phyloP scores from a whole-genome alignment of 192 early-diverging fungal genomes.

The Podochytrium sp. region DNA sequence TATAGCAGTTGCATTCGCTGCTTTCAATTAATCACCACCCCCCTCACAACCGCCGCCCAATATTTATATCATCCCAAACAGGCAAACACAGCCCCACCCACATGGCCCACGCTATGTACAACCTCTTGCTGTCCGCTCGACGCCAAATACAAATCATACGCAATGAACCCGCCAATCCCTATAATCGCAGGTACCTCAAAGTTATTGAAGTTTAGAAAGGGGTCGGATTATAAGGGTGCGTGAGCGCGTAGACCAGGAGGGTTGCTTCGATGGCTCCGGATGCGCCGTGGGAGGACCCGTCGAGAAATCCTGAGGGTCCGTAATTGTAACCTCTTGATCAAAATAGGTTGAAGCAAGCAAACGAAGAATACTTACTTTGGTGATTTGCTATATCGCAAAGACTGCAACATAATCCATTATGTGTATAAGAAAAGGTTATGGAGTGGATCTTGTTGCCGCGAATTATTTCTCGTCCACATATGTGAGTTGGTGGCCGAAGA shows the following conservation, averaged over 20 bases:
- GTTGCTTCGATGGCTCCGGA: constrained; percentile 36
- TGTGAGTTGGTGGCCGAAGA: no score
- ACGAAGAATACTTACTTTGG: no score
- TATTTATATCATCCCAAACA: constrained; percentile 34
- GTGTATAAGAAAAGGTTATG: no score
- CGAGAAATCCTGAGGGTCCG: no score
- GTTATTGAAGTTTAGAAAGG: constrained; percentile 31
- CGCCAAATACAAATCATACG: constrained; percentile 42
- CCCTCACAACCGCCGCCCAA: constrained; percentile 33
- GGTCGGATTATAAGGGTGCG: constrained; percentile 32
- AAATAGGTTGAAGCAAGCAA: no score
- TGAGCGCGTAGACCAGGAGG: constrained; percentile 38
- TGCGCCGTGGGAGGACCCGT: constrained; percentile 36
- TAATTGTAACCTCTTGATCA: no score
- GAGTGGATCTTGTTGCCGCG: no score
- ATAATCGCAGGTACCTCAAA: constrained; percentile 40
- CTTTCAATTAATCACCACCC: no score
- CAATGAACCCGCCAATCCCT: constrained; percentile 43
- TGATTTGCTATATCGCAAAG: no score
- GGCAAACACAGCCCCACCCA: constrained; percentile 45
- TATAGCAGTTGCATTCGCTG: no score
- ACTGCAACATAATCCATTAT: no score
- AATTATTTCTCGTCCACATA: no score
- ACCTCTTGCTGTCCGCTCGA: constrained; percentile 28
- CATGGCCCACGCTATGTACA: constrained; percentile 43